Percentiles rank a stretch among this genome's conserved stretches.
phyloP scores from a whole-genome alignment of 164 flowering plant genomes.

The Taxillus chinensis region DNA sequence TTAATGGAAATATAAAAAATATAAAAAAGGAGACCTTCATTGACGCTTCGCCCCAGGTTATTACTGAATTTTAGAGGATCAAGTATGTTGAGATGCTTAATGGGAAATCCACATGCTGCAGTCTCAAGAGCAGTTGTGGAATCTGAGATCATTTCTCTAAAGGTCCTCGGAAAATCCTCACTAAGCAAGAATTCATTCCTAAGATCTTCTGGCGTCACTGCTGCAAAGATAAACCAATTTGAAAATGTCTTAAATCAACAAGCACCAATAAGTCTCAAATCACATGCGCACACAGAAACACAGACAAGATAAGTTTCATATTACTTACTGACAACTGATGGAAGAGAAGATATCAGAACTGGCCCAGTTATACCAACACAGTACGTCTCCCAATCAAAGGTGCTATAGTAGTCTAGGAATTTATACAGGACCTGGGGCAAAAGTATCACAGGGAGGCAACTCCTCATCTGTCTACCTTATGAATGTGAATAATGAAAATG shows the following conservation, averaged over 20 bases:
- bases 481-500: background rate
- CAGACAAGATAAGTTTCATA: background rate
- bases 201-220: conserved; percentile 8
- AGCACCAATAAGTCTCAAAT: background rate
- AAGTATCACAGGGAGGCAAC: background rate
- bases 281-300: background rate
- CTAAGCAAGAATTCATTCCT: conserved; percentile 12
- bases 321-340: conserved; percentile 13
- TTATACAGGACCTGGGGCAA: conserved; percentile 17
- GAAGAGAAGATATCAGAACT: conserved; percentile 18
- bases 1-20: background rate
- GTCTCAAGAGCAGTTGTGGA: conserved; percentile 9
- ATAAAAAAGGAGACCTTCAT: conserved; percentile 13
- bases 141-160: conserved; percentile 11
- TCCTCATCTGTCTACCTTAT: background rate
- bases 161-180: conserved; percentile 15
- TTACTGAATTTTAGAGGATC: conserved; percentile 30
- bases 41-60: conserved; percentile 32
- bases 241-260: background rate
- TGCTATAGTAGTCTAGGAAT: conserved; percentile 24
- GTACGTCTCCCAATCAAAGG: conserved; percentile 23
- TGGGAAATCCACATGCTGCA: conserved; percentile 6
- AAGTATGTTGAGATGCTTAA: conserved; percentile 24
- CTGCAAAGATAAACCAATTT: conserved; percentile 3
- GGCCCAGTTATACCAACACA: conserved; percentile 20